Conservation (phyloP, 78 protist species). For the Diacronema lutheri region DNA sequence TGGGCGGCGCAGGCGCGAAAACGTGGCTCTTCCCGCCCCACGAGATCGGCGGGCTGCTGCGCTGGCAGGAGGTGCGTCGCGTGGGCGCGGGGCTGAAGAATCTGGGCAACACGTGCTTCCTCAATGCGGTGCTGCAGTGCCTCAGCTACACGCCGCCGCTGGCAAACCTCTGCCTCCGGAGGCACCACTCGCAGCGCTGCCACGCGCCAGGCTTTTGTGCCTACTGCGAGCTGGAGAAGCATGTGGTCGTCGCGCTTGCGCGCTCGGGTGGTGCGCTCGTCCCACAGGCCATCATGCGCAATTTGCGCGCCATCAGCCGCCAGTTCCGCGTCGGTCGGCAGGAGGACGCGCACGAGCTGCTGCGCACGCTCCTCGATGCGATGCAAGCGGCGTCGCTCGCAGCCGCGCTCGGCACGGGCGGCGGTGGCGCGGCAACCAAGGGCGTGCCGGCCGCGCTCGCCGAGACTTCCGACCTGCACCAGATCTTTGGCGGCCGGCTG, state of each 20-base stretch:
- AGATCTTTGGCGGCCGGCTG: slow-evolving; percentile 82
- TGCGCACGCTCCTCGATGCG: background rate
- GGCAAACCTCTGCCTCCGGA: background rate
- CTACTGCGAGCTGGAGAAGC: slow-evolving; percentile 52
- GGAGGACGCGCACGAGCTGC: slow-evolving; percentile 71
- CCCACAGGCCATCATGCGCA: slow-evolving; percentile 31
- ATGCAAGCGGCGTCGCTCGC: slow-evolving; percentile 17
- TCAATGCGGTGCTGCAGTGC: slow-evolving; percentile 89
- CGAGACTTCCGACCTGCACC: slow-evolving; percentile 58
- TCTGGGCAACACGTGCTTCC: slow-evolving; percentile 92
- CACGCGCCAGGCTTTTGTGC: slow-evolving; percentile 41
- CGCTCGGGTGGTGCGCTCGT: background rate
- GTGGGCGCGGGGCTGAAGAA: slow-evolving; percentile 39
- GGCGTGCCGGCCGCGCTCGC: too few relatives aligned
- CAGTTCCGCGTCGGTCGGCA: slow-evolving; percentile 45
- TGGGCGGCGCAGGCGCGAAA: background rate
- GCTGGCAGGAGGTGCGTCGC: background rate
- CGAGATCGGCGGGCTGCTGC: background rate
- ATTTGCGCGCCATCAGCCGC: background rate
- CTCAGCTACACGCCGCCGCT: slow-evolving; percentile 77
- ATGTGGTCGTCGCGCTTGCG: background rate
- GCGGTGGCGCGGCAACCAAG: background rate
- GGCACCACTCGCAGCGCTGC: background rate
- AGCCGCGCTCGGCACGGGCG: background rate
- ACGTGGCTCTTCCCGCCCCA: background rate